phyloP scores from a whole-genome alignment of 2,329 filamentous ascomycete genomes.

The Sarocladium oryzae region DNA sequence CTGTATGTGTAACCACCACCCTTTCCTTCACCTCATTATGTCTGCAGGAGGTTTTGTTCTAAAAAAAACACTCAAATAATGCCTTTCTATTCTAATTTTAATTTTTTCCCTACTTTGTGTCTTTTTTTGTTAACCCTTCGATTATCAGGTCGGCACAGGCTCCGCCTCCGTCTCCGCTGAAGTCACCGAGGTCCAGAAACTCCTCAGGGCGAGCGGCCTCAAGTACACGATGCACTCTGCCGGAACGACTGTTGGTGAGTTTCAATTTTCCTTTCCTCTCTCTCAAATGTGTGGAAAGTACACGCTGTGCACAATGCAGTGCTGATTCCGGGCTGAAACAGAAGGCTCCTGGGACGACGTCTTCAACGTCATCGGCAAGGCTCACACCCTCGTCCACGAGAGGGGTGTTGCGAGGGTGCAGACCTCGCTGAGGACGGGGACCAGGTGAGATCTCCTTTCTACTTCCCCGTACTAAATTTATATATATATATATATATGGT shows the following conservation, averaged over 20 bases:
- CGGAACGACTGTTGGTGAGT: slow-evolving; percentile 82
- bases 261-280: neutral
- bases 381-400: slow-evolving; percentile 69
- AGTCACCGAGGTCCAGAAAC: slow-evolving; percentile 79
- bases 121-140: neutral
- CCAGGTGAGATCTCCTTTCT: slow-evolving; percentile 45
- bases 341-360: slow-evolving; percentile 90
- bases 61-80: too few relatives aligned
- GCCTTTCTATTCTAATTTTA: too few relatives aligned
- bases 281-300: neutral
- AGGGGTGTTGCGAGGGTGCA: slow-evolving; percentile 78
- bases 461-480: neutral
- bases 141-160: slow-evolving; percentile 66
- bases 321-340: slow-evolving; percentile 35
- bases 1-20: slow-evolving; percentile 54
- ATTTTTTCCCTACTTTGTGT: too few relatives aligned
- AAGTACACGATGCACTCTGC: slow-evolving; percentile 88
- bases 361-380: slow-evolving; percentile 79
- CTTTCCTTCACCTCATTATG: neutral
- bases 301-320: neutral
- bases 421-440: slow-evolving; percentile 79
- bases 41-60: too few relatives aligned
- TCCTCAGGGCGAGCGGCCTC: slow-evolving; percentile 74
- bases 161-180: slow-evolving; percentile 71
- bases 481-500: too few relatives aligned